Evolutionary conservation across 2,329 filamentous ascomycete species (phyloP), one percentile per base, ranked within the genome.

Genomic region (Truncatella angustata): DNA sequence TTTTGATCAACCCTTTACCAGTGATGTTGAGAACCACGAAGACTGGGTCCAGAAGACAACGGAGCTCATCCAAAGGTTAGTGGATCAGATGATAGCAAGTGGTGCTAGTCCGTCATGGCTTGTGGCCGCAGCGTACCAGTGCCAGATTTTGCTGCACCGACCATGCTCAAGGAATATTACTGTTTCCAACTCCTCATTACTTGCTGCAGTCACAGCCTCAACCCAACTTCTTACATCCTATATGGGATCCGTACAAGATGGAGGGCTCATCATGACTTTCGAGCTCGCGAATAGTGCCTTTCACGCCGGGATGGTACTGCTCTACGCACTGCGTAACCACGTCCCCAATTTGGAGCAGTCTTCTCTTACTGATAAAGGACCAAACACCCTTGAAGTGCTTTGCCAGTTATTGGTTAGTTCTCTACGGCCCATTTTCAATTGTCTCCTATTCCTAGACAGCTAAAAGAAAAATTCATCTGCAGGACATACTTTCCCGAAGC

Each of bases 111-210:
- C 40, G 5, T 36, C 23, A 32, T 49, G 46, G 46, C 20, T 37
- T 5, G 23, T 39, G 6, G 23, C 23, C 18, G 23, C 46, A n/a
- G 34, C 28, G 11, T 14, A 36, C 16, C 34, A 49, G 10, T 37
- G 46, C 20, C 46, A 37, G n/a, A 9, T 37, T 37, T 36, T 49
- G 21, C 46, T 49, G 32, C 26, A 36, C 20, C 46, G 46, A 21
- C 46, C 46, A 9, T 49, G 46, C 30, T 36, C 46, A 6, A 34
- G 46, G 10, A 49, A 37, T 11, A 49, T 49, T 11, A 32, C 23
- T 21, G 24, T 28, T 14, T 24, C 30, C 12, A 21, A 34, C 12
- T 6, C 12, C 14, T 36, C 30, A 11, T 23, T 49, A 16, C n/a
- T 37, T 36, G 34, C 46, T 5, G 46, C 46, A 9, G 23, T 30